These are phyloP conservation scores for Hypoxylon crocopeplum DNA, from an alignment of 495 filamentous ascomycete genomes.

Conservation along the genomic window DNA sequence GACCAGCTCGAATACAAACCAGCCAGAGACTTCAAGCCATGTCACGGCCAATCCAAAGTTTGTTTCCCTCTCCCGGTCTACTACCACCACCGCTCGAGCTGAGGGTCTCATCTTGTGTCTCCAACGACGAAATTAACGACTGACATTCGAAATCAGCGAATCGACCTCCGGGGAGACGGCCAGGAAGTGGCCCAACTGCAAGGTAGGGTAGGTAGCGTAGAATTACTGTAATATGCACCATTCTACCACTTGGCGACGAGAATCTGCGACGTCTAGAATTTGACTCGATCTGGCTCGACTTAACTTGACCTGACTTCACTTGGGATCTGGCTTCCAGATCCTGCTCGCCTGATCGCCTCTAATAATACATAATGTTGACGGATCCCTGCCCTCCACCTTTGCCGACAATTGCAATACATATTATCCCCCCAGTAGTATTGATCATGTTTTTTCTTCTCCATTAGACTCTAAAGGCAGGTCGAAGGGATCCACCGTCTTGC, in stretches of 20 bases:
- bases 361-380: constrained; percentile 7
- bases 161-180: neutral
- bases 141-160: constrained; percentile 1
- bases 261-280: constrained; percentile 1
- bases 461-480: neutral
- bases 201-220: neutral
- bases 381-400: constrained; percentile 7
- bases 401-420: neutral
- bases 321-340: neutral
- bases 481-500: neutral
- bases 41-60: constrained; percentile 7
- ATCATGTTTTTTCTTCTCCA: neutral
- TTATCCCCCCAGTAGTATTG: neutral
- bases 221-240: constrained; percentile 4
- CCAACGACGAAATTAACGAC: constrained; percentile 12
- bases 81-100: neutral
- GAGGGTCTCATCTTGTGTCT: neutral
- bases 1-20: constrained; percentile 5
- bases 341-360: neutral
- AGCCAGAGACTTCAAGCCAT: constrained; percentile 11
- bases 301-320: constrained; percentile 1
- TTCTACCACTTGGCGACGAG: constrained; percentile 7
- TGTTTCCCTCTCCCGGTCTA: neutral
- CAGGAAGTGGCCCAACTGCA: neutral
- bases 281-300: constrained; percentile 5